Base-by-base conservation (phyloP, 305 asterid species). In the Rubia peregrina region DNA sequence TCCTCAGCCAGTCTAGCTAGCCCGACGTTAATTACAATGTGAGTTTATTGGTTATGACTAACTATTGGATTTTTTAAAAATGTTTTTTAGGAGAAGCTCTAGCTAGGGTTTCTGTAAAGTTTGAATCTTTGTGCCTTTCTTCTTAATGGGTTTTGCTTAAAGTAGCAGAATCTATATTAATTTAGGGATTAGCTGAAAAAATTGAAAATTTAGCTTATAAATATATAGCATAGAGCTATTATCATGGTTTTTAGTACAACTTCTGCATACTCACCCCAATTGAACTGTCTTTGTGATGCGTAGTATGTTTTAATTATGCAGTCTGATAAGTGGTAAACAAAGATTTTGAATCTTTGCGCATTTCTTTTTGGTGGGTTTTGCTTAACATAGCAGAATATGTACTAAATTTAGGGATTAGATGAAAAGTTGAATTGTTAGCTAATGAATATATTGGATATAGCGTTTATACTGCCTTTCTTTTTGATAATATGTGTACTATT, bases 51-150 rank as follows among this genome's bases (percentile, higher is more conserved):
- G n/a, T n/a, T n/a, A n/a, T n/a, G n/a, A n/a, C n/a, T n/a, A n/a
- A n/a, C n/a, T n/a, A n/a, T n/a, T n/a, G n/a, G n/a, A n/a, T n/a
- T n/a, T n/a, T n/a, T n/a, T n/a, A n/a, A n/a, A n/a, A n/a, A n/a
- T n/a, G n/a, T n/a, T 0, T 60, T 8, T 63, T 10, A 9, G 30
- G 46, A 16, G 55, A 26, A 17, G 68, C 62, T 8, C 26, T 24
- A 30, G 11, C 41, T 61, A 74, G 69, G 69, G 69, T 67, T 66
- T 59, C 49, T 33, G 57, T 68, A 19, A 38, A 60, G 57, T 22
- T 60, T 38, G 10, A 49, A 30, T 67, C 42, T 56, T 46, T 21
- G 9, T 46, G 62, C 33, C 56, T 36, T 67, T 12, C 21, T 64
- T 7, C 8, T 26, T 55, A 0, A 30, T n/a, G 16, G 5, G 67